Evolutionary conservation across 768 basidiomycete genomes (phyloP).

Genomic region (Pholiota microspora): DNA sequence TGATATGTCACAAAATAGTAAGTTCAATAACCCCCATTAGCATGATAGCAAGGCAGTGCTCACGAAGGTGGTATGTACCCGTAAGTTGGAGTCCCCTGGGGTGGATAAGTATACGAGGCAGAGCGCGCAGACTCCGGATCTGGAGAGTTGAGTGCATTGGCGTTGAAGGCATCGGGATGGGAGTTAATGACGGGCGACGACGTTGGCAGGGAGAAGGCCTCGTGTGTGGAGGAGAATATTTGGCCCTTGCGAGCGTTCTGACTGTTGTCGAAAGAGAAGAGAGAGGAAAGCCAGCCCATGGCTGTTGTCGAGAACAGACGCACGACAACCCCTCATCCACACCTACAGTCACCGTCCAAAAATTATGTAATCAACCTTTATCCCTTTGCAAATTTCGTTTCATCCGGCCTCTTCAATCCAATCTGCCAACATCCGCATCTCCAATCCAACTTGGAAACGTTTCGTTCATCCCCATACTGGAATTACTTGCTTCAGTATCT

Average conservation of each 20-base stretch:
- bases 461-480: neutral
- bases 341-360: neutral
- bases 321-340: slow-evolving; percentile 4
- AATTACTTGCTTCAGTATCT: neutral
- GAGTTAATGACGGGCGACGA: slow-evolving; percentile 57
- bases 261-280: slow-evolving; percentile 54
- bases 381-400: neutral
- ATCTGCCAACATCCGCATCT: neutral
- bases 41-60: slow-evolving; percentile 23
- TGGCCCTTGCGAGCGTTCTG: slow-evolving; percentile 56
- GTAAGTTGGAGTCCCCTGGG: slow-evolving; percentile 55
- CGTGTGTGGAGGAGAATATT: slow-evolving; percentile 76
- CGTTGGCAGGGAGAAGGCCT: slow-evolving; percentile 85
- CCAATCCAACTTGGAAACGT: neutral
- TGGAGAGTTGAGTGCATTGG: slow-evolving; percentile 49
- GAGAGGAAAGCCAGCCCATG: slow-evolving; percentile 75
- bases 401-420: neutral
- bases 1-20: slow-evolving; percentile 22
- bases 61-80: slow-evolving; percentile 62
- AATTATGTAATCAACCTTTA: slow-evolving; percentile 4
- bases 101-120: slow-evolving; percentile 74
- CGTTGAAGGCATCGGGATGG: slow-evolving; percentile 57
- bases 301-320: slow-evolving; percentile 7
- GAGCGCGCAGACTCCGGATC: slow-evolving; percentile 44
- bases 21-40: no score